These are phyloP conservation scores for Hericium alpestre DNA, from an alignment of 768 basidiomycete species.

Conservation along the genomic window DNA sequence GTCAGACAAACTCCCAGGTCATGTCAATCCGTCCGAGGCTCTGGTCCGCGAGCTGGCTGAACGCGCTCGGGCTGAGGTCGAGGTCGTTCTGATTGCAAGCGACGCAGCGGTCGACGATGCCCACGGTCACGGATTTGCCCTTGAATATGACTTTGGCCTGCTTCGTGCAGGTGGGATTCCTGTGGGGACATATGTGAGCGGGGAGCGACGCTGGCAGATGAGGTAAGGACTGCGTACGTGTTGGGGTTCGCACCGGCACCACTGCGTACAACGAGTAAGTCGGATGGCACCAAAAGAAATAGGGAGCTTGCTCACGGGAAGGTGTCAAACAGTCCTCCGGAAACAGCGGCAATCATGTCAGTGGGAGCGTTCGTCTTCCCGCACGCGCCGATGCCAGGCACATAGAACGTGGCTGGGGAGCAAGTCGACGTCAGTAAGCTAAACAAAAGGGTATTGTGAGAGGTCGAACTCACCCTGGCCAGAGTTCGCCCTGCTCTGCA, in stretches of 20 bases:
- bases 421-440: too few relatives aligned
- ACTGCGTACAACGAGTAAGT: background rate
- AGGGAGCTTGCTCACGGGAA: too few relatives aligned
- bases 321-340: too few relatives aligned
- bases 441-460: too few relatives aligned
- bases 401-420: too few relatives aligned
- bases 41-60: conserved; percentile 2
- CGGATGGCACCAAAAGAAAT: background rate
- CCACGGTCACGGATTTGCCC: conserved; percentile 7
- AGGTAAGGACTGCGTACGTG: background rate
- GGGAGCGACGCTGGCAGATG: background rate
- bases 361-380: too few relatives aligned
- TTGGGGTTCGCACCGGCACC: background rate
- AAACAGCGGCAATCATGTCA: too few relatives aligned
- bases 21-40: background rate
- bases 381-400: too few relatives aligned
- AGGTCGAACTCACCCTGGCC: too few relatives aligned
- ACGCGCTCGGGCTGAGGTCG: conserved; percentile 6
- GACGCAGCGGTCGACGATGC: conserved; percentile 5
- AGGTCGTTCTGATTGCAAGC: conserved; percentile 4
- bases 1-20: conserved; percentile 1
- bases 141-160: background rate
- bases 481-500: too few relatives aligned
- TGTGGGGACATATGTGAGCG: background rate
- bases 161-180: conserved; percentile 8